Base-by-base conservation (phyloP, 306 rosid species). In the Cucumis melo region DNA sequence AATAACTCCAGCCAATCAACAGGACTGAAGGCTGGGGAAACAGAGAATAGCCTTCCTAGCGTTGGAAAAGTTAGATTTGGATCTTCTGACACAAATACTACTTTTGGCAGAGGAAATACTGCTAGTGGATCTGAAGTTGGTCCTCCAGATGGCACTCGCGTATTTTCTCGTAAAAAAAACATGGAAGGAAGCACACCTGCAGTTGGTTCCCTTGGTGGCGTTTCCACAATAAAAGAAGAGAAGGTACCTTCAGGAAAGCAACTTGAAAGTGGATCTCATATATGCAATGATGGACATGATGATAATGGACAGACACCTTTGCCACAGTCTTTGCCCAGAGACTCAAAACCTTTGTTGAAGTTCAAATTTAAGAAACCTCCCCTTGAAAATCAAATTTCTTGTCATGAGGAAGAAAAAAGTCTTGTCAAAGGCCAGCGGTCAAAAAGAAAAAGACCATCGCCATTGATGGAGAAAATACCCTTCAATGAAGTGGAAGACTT, bases 391-490 rank as follows among this genome's bases (percentile, higher is more conserved):
- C 93, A 87, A 86, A 87, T 72, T 87, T 86, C 88, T 81, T 62
- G 86, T 73, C 86, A 71, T 27, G 98, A 90, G 83, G 98, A 89
- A 82, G 97, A 92, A 74, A 92, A 81, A 83, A 90, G 82, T 67
- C 84, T 83, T 23, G 83, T 90, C 77, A 95, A 95, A 85, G 99
- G 99, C 44, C 99, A 92, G 71, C 89, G 99, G 81, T 95, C 99
- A 12, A 95, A 95, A 86, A 83, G 99, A 81, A 95, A 92, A 88
- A 87, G 97, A 76, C 92, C 98, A 19, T 90, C 93, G 32, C 88
- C 91, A 29, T 84, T 89, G 20, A 70, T 83, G 73, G 98, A 91
- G 76, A 93, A 87, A 84, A 24, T 77, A 56, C 79, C 87, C 3
- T 78, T 83, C 74, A 84, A 83, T 56, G 95, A 82, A 68, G 86